phyloP scores from a whole-genome alignment of 2,329 filamentous ascomycete genomes.

The Capronia americana region DNA sequence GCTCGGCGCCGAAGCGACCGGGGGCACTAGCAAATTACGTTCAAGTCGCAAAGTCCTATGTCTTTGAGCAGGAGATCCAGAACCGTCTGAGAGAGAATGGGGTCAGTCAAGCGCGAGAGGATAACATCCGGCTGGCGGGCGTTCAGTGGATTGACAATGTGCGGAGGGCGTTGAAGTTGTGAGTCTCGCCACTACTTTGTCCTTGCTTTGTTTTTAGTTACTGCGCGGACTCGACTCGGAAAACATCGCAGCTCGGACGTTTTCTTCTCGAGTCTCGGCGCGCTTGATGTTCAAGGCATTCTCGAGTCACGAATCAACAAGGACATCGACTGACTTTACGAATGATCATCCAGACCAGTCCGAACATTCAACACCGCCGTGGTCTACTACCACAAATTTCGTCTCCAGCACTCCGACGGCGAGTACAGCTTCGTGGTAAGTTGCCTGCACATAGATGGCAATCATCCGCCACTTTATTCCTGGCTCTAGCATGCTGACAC shows the following conservation, averaged over 20 bases:
- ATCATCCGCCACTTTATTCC: neutral
- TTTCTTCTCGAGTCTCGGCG: neutral
- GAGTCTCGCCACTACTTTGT: slow-evolving; percentile 46
- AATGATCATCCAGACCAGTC: slow-evolving; percentile 67
- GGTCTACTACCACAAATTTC: slow-evolving; percentile 92
- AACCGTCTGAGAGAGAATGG: slow-evolving; percentile 72
- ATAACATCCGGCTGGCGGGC: slow-evolving; percentile 80
- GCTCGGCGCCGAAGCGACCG: slow-evolving; percentile 25
- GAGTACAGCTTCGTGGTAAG: slow-evolving; percentile 76
- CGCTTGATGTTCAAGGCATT: neutral
- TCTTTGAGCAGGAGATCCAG: slow-evolving; percentile 80
- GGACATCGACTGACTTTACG: slow-evolving; percentile 7
- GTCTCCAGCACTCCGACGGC: slow-evolving; percentile 79
- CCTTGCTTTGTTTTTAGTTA: slow-evolving; percentile 6
- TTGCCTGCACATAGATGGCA: slow-evolving; percentile 17
- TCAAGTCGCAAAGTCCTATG: slow-evolving; percentile 74
- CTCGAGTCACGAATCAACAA: neutral
- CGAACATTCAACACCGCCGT: slow-evolving; percentile 91
- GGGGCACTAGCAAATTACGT: slow-evolving; percentile 69
- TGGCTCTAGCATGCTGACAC: neutral
- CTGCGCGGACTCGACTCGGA: neutral
- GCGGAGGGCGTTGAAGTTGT: slow-evolving; percentile 79
- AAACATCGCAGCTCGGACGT: neutral
- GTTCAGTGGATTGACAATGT: slow-evolving; percentile 89
- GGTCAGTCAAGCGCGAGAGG: slow-evolving; percentile 78